Conservation (phyloP, 2,329 filamentous ascomycete species). For the Epichloe bromicola region DNA sequence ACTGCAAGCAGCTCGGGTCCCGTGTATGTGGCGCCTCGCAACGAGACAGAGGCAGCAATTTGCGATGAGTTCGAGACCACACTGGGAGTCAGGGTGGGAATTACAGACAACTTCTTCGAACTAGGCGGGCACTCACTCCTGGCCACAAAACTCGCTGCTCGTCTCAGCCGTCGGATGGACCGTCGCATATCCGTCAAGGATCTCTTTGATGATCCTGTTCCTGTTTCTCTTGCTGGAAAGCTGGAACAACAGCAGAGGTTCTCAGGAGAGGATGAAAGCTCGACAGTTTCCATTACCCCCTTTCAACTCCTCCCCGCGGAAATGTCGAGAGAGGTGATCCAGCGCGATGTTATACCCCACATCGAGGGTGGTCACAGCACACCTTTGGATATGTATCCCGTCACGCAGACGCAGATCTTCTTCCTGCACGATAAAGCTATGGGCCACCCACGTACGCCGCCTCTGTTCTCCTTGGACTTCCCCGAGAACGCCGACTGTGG, state of each 20-base stretch:
- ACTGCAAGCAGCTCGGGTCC: too few species aligned
- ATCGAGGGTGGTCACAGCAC: background rate
- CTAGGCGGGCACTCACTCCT: constrained; percentile 9
- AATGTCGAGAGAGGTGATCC: background rate
- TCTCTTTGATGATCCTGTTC: constrained; percentile 6
- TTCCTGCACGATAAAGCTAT: background rate
- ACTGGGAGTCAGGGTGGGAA: constrained; percentile 5
- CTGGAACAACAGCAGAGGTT: background rate
- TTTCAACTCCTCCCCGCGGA: background rate
- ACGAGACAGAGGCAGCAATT: constrained; percentile 4
- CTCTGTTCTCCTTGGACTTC: background rate
- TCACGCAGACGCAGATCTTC: background rate
- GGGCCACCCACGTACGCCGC: background rate
- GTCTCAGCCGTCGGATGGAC: constrained; percentile 3
- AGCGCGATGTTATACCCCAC: background rate
- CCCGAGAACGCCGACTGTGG: background rate
- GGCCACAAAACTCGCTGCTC: constrained; percentile 3
- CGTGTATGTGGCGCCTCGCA: background rate
- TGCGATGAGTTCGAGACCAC: constrained; percentile 7
- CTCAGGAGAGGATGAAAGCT: background rate
- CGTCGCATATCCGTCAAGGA: constrained; percentile 6
- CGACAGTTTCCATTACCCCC: background rate
- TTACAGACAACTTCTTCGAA: constrained; percentile 9
- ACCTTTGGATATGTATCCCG: background rate
- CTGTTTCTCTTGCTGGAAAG: constrained; percentile 2